Evolutionary conservation across 331 rosid genomes (phyloP).

Genomic region (Pyracantha coccinea): DNA sequence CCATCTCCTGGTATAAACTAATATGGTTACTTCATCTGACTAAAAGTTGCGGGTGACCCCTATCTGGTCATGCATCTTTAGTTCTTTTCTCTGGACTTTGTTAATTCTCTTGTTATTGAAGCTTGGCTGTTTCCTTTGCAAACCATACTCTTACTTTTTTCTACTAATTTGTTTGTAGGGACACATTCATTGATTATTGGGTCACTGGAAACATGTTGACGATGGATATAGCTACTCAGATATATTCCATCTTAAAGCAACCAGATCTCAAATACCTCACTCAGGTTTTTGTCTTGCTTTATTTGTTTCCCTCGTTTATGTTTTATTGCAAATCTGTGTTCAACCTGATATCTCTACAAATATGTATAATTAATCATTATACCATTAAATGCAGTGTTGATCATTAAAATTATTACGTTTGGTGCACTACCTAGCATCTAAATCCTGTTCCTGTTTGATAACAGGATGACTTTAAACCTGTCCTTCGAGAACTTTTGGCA

Average conservation of each 20-base stretch:
- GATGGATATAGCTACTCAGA: constrained; percentile 78
- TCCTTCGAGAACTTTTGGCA: constrained; percentile 91
- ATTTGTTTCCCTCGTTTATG: neutral
- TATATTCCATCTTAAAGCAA: constrained; percentile 76
- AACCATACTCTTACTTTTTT: constrained; percentile 4
- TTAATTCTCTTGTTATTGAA: neutral
- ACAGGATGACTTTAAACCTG: constrained; percentile 96
- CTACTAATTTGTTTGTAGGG: constrained; percentile 40
- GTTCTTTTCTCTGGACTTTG: neutral
- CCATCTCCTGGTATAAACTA: neutral
- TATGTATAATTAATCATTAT: neutral
- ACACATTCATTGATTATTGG: constrained; percentile 83
- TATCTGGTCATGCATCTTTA: neutral
- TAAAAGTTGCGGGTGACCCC: neutral
- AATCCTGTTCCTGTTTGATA: constrained; percentile 14
- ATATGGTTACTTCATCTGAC: neutral
- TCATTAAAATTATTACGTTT: neutral
- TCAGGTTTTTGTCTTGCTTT: constrained; percentile 48
- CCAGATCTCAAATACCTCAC: constrained; percentile 74
- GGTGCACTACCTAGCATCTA: constrained; percentile 4
- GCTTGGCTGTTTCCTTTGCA: neutral
- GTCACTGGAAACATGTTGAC: constrained; percentile 79
- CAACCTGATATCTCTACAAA: neutral
- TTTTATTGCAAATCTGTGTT: neutral
- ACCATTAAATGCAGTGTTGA: neutral